Evolutionary conservation across 495 filamentous ascomycete genomes (phyloP).

Genomic region (Baudoinia panamericana): DNA sequence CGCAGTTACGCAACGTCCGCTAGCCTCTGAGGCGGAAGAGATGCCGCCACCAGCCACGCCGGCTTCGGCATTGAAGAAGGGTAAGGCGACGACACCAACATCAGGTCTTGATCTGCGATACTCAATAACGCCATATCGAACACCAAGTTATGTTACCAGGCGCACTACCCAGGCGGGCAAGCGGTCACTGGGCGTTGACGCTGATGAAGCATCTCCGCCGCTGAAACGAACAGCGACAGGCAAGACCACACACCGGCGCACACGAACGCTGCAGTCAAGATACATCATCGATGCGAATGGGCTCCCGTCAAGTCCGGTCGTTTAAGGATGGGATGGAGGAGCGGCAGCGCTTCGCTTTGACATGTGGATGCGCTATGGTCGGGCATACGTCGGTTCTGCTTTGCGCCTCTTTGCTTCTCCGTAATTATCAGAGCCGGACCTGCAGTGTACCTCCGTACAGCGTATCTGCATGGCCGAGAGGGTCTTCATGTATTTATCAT

Average conservation of each 20-base stretch:
- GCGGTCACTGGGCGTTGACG: constrained; percentile 1
- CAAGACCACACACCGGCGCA: not conserved
- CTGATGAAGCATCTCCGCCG: not conserved
- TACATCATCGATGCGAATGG: constrained; percentile 11
- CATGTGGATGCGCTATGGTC: too few species aligned
- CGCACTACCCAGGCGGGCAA: not conserved
- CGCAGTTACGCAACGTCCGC: not conserved
- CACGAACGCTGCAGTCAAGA: constrained; percentile 7
- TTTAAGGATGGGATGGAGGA: too few species aligned
- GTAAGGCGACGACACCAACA: constrained; percentile 5
- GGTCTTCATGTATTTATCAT: too few species aligned
- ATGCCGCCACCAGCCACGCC: constrained; percentile 18
- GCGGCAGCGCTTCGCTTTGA: too few species aligned
- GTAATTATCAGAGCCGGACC: too few species aligned
- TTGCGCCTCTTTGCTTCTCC: too few species aligned
- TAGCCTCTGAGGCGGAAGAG: constrained; percentile 2
- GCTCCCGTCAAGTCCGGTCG: constrained; percentile 10
- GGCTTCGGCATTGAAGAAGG: not conserved
- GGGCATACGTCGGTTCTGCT: too few species aligned
- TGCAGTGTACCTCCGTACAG: too few species aligned
- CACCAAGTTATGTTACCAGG: constrained; percentile 5
- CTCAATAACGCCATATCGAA: constrained; percentile 7
- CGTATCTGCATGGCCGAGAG: too few species aligned
- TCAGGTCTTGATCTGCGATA: constrained; percentile 6
- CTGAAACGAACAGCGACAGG: not conserved